Evolutionary conservation across 2,329 filamentous ascomycete species (phyloP), one percentile per base, ranked within the genome.

Genomic region (Neophaeococcomyces mojaviensis): DNA sequence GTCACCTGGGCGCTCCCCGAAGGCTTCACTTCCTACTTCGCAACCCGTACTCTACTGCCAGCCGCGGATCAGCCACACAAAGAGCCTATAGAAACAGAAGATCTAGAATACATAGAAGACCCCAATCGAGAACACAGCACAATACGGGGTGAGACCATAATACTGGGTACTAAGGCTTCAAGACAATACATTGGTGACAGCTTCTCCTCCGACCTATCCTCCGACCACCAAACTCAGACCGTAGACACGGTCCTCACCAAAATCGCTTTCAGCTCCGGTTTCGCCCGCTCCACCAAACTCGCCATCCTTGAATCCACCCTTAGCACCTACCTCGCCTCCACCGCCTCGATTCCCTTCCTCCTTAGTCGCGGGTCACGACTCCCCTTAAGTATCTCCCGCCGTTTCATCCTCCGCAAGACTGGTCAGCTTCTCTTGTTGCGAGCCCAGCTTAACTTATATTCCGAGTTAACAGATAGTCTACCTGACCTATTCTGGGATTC

Each of bases 401-500:
- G 77, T 44, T 90, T 94, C 64, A 90, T 97, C 60, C 73, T 97
- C 20, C 83, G 86, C 55, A 95, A 96, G 67, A 97, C 92, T 0
- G 92, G 92, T 49, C 88, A 97, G 65, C 75, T 98, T 5, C 77
- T 97, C 15, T 84, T 82, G 59, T 80, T 97, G 42, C 83, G 92
- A 38, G 90, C 90, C 1, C 88, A 95, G 59, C 75, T 98, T 39
- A 98, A 98, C 61, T 84, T 97, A 57, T 97, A 97, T 69, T 94
- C 88, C 1, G 92, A 97, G 65, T 78, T 98, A 28, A 97, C 92
- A 0, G 92, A 98, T 67, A 88, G 86, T 15, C 75, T 97, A 15
- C 92, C 92, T 0, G 92, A 98, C 66, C 80, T 97, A 37, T 96
- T 98, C 68, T 98, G 92, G 92, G 92, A 98, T 64, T 85, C 79